Conservation (phyloP, 345 rosid genomes). For the Eucalyptus tenuipes region DNA sequence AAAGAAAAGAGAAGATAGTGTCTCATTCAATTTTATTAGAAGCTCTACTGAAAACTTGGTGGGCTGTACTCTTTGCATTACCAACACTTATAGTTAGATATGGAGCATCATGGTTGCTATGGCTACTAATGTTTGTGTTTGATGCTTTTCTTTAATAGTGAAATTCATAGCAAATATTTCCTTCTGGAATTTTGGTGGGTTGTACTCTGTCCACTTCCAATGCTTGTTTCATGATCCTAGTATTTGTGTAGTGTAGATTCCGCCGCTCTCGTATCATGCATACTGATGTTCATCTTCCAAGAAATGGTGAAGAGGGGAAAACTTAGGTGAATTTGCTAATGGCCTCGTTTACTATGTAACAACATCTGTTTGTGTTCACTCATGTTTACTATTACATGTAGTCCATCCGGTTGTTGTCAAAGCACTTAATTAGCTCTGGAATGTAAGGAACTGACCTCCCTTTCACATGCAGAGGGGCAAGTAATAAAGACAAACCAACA, state of each 20-base stretch:
- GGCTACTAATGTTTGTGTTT: background rate
- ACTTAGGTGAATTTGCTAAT: background rate
- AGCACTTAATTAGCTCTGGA: background rate
- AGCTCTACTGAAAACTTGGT: background rate
- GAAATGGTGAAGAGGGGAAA: background rate
- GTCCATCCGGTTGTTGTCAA: background rate
- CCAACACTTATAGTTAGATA: background rate
- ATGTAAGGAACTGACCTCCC: constrained; percentile 1
- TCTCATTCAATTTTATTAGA: background rate
- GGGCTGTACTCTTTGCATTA: background rate
- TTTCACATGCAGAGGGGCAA: constrained; percentile 48
- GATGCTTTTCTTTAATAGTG: background rate
- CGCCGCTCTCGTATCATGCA: background rate
- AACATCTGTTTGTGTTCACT: background rate
- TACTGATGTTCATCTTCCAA: background rate
- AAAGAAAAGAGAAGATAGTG: background rate
- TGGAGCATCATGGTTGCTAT: background rate
- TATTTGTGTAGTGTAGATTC: background rate
- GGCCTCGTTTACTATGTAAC: background rate
- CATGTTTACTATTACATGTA: background rate
- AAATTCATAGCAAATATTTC: background rate
- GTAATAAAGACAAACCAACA: constrained; percentile 78
- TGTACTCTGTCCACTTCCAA: background rate
- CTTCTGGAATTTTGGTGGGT: background rate
- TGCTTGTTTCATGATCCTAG: background rate